Conservation (phyloP, 1,284 basidiomycete genomes). For the Caloboletus inedulis region DNA sequence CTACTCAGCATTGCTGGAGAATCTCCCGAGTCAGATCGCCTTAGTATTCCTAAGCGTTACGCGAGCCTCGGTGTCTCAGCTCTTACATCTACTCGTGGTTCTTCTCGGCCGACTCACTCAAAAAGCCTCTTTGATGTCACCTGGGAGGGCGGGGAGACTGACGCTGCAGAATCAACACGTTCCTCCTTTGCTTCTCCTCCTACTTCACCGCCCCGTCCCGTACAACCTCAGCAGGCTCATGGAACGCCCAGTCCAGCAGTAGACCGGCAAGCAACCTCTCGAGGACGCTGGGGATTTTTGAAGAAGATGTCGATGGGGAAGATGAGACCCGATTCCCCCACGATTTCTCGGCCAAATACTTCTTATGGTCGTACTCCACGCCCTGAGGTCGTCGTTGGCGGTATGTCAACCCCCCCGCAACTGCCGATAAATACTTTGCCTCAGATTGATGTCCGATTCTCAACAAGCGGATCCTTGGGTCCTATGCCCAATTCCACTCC, state of each 20-base stretch:
- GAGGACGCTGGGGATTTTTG: constrained; percentile 85
- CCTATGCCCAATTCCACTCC: constrained; percentile 36
- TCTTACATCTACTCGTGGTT: constrained; percentile 34
- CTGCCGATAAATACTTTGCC: constrained; percentile 43
- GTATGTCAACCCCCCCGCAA: constrained; percentile 23
- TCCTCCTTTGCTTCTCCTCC: constrained; percentile 27
- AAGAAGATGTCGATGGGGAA: constrained; percentile 97
- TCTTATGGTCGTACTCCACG: constrained; percentile 21
- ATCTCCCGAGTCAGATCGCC: constrained; percentile 35
- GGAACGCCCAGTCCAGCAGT: constrained; percentile 21
- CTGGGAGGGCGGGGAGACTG: constrained; percentile 25
- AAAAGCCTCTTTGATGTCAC: constrained; percentile 46
- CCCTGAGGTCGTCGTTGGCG: constrained; percentile 14
- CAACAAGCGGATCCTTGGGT: constrained; percentile 59
- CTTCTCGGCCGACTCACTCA: constrained; percentile 46
- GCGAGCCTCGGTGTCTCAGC: constrained; percentile 60
- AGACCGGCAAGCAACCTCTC: constrained; percentile 27
- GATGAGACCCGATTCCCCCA: constrained; percentile 57
- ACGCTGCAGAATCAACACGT: constrained; percentile 15
- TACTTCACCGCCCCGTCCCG: constrained; percentile 30
- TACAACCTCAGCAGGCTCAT: constrained; percentile 13
- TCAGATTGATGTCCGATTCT: constrained; percentile 67
- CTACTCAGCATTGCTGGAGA: constrained; percentile 41
- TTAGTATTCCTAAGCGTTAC: constrained; percentile 51
- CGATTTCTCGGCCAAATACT: constrained; percentile 25